Base-by-base conservation (phyloP, 306 rosid species). In the Cyamopsis tetragonoloba region DNA sequence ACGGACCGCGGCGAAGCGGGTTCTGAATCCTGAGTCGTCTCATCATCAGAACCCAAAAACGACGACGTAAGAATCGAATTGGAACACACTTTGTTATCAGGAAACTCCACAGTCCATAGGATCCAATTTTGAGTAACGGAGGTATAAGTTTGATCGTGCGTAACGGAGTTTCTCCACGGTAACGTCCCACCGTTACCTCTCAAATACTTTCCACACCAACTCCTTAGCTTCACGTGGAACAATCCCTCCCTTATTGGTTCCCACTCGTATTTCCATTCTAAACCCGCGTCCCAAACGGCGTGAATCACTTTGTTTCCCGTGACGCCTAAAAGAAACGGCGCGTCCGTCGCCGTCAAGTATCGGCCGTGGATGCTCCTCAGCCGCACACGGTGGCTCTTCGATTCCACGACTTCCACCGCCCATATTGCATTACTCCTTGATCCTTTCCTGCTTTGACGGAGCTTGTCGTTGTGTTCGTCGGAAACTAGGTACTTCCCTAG, bases 151-250 rank as follows among this genome's bases (percentile, higher is more conserved):
- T 87, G 78, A 41, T 87, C 98, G 20, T 89, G 96, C 0, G 98
- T 92, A 0, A 92, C 11, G 1, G 96, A 84, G 71, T 89, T 92
- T 18, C 98, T 64, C 98, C 98, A 92, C 13, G 98, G 96, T 22
- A 86, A 90, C 1, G 92, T 77, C 1, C 95, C 96, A 1, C 98
- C 98, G 20, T 92, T 92, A 0, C 77, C 96, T 4, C 96, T 81
- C 44, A 92, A 24, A 15, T 70, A 87, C 3, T 78, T 92, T 1
- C 89, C 89, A 34, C 91, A 87, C 95, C 98, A 89, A 2, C 88
- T 87, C 76, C 63, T 79, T 5, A 92, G 61, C 66, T 82, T 85
- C 17, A 92, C 79, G 60, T 81, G 87, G 43, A 84, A 80, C 3
- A 72, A 81, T 17, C 93, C 98, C 0, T 87, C 91, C 4, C 63